Evolutionary conservation across 495 filamentous ascomycete species (phyloP), one percentile per base, ranked within the genome.

Genomic region (Daldinia concentrica): DNA sequence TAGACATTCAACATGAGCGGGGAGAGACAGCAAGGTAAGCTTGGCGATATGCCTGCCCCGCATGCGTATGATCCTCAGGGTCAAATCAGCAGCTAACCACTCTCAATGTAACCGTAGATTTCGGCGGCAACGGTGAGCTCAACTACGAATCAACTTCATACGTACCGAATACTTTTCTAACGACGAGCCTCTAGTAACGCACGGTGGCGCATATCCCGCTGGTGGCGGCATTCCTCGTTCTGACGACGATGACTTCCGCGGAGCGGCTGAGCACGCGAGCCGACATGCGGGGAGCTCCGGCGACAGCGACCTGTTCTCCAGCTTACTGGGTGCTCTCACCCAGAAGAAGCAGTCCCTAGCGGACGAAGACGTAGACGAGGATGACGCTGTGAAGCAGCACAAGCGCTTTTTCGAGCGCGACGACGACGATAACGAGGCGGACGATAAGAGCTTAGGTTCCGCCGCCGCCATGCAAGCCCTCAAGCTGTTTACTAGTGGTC

Each of bases 401-500:
- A 80, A 87, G 77, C 73, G 83, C 37, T 82, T 82, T 75, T 89
- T 85, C 76, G 84, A 79, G 32, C 52, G 68, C 30, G 78, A 72
- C 30, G 76, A 78, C 5, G 78, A 80, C 39, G 76, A 81, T 54
- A 78, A 59, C 62, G 56, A 75, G 14, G 82, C 83, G 7, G 79
- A 80, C 19, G 79, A 81, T 19, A 69, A 70, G 15, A 73, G 78
- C 51, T 82, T 91, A 73, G 89, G 89, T 39, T 77, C 80, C 17
- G 89, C 89, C 0, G 87, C 89, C 3, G 89, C 89, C n/a, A 84
- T 91, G 84, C 85, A 91, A 75, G 89, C 89, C 0, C 74, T 91
- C 45, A 90, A 90, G 81, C 84, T 88, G 81, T 91, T 90, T 74
- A 81, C 77, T 5, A 76, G 81, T 5, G 83, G 85, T 24, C 65